Conservation (phyloP, 331 rosid genomes). For the Dryas integrifolia region DNA sequence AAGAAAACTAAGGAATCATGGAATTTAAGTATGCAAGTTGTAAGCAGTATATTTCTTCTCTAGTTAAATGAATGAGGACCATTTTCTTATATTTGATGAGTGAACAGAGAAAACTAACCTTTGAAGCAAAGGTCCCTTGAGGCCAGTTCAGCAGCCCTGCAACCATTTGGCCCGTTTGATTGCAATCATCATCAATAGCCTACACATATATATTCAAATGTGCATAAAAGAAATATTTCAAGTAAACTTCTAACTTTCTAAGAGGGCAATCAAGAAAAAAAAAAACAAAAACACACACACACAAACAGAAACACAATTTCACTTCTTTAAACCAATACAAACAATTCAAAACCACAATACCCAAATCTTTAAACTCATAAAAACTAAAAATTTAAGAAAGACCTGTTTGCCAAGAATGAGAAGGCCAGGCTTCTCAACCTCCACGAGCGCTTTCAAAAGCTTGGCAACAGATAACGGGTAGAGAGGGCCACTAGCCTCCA, state of each 20-base stretch:
- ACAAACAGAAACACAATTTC: background rate
- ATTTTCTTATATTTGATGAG: background rate
- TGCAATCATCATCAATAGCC: slow-evolving; percentile 99
- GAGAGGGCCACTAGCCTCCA: slow-evolving; percentile 45
- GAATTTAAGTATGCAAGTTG: background rate
- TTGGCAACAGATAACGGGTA: slow-evolving; percentile 76
- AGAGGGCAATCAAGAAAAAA: too few relatives aligned
- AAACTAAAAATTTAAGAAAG: background rate
- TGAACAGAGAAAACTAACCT: slow-evolving; percentile 44
- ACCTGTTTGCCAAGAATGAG: slow-evolving; percentile 73
- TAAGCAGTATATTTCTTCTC: slow-evolving; percentile 1
- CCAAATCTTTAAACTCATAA: background rate
- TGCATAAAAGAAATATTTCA: background rate
- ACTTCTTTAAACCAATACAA: background rate
- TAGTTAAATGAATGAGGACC: background rate
- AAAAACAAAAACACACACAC: too few relatives aligned
- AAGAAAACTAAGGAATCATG: background rate
- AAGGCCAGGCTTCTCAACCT: slow-evolving; percentile 77
- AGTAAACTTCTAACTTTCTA: too few relatives aligned
- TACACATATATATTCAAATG: slow-evolving; percentile 11
- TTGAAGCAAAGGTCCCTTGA: slow-evolving; percentile 93
- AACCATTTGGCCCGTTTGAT: slow-evolving; percentile 93
- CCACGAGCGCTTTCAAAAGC: slow-evolving; percentile 64
- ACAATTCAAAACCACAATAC: background rate
- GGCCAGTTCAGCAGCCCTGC: slow-evolving; percentile 97